Base-by-base conservation (phyloP, 1,284 basidiomycete species). In the Ustilago lituana region DNA sequence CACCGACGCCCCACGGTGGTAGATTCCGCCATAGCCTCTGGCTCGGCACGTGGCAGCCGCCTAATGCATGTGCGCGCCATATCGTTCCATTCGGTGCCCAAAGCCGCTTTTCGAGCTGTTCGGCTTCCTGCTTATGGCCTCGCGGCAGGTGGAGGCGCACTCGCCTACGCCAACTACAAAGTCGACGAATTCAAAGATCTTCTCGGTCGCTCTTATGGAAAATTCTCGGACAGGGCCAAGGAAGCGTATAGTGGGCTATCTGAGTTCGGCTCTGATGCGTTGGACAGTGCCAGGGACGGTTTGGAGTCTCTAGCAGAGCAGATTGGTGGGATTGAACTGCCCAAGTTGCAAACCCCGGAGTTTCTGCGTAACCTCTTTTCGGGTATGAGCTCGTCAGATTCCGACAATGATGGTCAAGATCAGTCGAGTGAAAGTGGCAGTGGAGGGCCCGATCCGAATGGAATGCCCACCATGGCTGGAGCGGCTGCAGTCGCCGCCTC, bases 161-260 rank as follows among this genome's bases (percentile, higher is more conserved):
- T 79, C 12, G 77, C 80, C 8, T 79, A 81, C 36, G 74, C 78
- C 20, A 79, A 77, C 55, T 77, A 76, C 67, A 82, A 78, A 58
- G 66, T 81, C 14, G 79, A 81, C 47, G 69, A 78, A 36, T 73
- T 76, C 46, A 69, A 67, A 35, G 63, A 58, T 23, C 46, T 64
- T 47, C 46, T 76, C 37, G 72, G 69, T 27, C 60, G 62, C 32
- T 52, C 57, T 0, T 67, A 57, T 22, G 57, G 56, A 17, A 51
- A 47, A 6, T 46, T 65, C 5, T 72, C 74, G 15, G 69, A 56
- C 19, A 27, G 54, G 5, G 69, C 70, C 35, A 54, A 57, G 20
- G 70, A 71, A 7, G 63, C 70, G 20, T 76, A 63, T 35, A 54
- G 50, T n/a, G 65, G 65, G 2, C 38, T 78, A n/a, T 69, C 73